Base-by-base conservation (phyloP, 192 early-diverging fungal species). In the Dissophora globulifera region DNA sequence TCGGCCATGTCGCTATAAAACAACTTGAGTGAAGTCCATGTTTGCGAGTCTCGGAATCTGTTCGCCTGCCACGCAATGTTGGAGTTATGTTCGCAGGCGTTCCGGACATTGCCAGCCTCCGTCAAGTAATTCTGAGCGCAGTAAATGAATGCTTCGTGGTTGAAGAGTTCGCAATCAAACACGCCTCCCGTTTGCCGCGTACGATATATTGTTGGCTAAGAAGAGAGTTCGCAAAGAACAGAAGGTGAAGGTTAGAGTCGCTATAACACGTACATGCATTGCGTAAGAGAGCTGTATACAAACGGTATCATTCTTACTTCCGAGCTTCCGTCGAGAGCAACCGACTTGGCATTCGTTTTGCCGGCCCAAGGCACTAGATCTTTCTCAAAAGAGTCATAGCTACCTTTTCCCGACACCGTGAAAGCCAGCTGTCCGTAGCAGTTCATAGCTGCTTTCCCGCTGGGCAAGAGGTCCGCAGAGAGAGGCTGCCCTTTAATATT, bases 11-110 rank as follows among this genome's bases (percentile, higher is more conserved):
- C 57, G 41, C 82, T 85, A 66, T 85, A 92, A 43, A 93, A 82
- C 23, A 93, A 56, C 30, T 87, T 78, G 6, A 94, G 51, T 7
- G 93, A 85, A 23, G 83, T 89, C 93, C 93, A 94, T 6, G 92
- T 90, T 60, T 93, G 91, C 8, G 90, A 82, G 8, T 87, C 85
- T 25, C 87, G 78, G 42, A 83, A 85, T 35, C 82, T 71, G 40
- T 86, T 84, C 26, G 88, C 68, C 47, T 89, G 81, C 69, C 79
- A 80, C 4, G 92, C 92, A 32, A 87, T 53, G 83, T 92, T 85
- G 1, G 84, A 80, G 69, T 93, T 93, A 25, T 85, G 69, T 56
- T 84, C 79, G 50, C 92, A 93, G 1, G 84, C 75, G 0, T 47
- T 59, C 54, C 80, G 80, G 5, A 92, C 67, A 59, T 88, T 81